Base-by-base conservation (phyloP, 2,329 filamentous ascomycete species). In the Colletotrichum noveboracense region DNA sequence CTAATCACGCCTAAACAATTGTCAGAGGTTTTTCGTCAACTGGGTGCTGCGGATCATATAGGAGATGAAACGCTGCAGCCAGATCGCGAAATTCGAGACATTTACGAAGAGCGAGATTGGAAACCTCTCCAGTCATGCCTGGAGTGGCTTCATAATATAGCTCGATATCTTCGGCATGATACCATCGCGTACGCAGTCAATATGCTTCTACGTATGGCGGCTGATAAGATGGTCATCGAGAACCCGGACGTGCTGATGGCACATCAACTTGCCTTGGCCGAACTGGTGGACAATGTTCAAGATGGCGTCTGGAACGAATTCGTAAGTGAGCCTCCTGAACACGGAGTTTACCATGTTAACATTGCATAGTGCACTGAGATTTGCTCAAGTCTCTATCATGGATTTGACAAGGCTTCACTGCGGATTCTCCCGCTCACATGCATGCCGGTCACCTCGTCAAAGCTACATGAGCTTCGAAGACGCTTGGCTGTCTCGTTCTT, bases 401-500 rank as follows among this genome's bases (percentile, higher is more conserved):
- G 85, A 58, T 85, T 93, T 73, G 84, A 82, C 32, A 87, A 88
- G 77, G 83, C 88, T 4, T 80, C 86, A 13, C 85, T 95, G 3
- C 90, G 92, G 70, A 87, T 88, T 70, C 89, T 91, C 60, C 85
- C 93, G 6, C 85, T 95, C 13, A 84, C 88, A 21, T 87, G 89
- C 58, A 87, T 96, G 18, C 91, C 94, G 1, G 85, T 89, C 12
- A 86, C 85, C 7, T 88, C 86, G 5, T 79, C 86, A 0, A 83
- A 83, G 18, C 83, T 90, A 2, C 89, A 93, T 76, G 89, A 93
- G 43, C 85, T 96, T 32, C 90, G 93, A 36, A 89, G 93, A 13
- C 87, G 93, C 38, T 87, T 97, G 9, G 93, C 94, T 5, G 85
- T 93, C 7, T 88, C 90, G 2, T 93, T 91, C 77, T 87, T 95